Percentiles rank a stretch among this genome's conserved stretches.
phyloP scores from a whole-genome alignment of 305 asterid genomes.

The Solanum hybrid region DNA sequence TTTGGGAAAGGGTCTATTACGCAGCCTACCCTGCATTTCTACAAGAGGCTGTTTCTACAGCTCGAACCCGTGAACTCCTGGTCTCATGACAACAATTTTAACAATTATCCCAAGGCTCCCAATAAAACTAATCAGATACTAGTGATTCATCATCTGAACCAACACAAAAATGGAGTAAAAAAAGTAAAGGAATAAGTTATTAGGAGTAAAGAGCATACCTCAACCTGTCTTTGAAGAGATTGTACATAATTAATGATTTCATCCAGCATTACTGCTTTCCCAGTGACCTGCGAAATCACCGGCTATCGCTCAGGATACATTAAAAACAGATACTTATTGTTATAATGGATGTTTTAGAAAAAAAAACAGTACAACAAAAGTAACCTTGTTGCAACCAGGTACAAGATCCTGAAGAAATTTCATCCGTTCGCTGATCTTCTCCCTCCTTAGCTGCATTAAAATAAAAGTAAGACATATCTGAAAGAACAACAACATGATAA shows the following conservation, averaged over 20 bases:
- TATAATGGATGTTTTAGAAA: not conserved
- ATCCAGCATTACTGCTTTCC: conserved; percentile 97
- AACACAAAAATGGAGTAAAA: not conserved
- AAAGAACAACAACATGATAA: not conserved
- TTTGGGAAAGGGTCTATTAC: not conserved
- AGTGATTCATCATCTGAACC: not conserved
- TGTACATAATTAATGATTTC: conserved; percentile 97
- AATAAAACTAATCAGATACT: not conserved
- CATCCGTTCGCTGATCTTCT: conserved; percentile 97
- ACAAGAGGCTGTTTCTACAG: not conserved
- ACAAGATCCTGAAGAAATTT: conserved; percentile 98
- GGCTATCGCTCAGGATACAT: not conserved
- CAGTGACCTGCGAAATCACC: conserved; percentile 61
- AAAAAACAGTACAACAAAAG: not conserved
- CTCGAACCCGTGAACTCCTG: not conserved
- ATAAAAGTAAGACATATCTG: not conserved
- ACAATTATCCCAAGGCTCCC: not conserved
- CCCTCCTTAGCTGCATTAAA: conserved; percentile 77
- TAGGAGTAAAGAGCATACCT: conserved; percentile 36
- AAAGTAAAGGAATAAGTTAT: not conserved
- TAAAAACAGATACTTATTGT: not conserved
- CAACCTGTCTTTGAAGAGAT: conserved; percentile 89
- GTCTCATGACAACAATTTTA: not conserved
- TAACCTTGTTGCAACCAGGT: conserved; percentile 96
- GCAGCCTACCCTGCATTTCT: not conserved